Base-by-base conservation (phyloP, 257 asterid species). In the Capsicum chinense region DNA sequence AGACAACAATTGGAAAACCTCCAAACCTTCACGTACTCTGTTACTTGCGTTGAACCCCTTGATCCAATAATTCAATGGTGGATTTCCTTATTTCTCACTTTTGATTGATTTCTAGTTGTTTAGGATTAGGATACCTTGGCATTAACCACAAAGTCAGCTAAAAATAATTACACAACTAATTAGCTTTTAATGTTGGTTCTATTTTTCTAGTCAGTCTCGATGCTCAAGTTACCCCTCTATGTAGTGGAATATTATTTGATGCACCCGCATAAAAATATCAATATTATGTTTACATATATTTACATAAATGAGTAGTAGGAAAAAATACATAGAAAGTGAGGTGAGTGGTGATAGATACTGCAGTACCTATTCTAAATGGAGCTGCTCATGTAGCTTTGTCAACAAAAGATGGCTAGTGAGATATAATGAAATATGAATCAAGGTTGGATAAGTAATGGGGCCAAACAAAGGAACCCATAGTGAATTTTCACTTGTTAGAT, bases 391-490 rank as follows among this genome's bases (percentile, higher is more conserved):
- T 15, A 26, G 0, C 14, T 54, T 78, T 54, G 19, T 54, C n/a
- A 69, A 39, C 78, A 39, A 39, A 69, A 69, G 81, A 3, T 6
- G 64, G 19, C 21, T 78, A 48, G 1, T 37, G 82, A 26, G 82
- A 78, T 2, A 48, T 26, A 78, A 48, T 33, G 19, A 1, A 2
- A 33, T 52, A 64, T 16, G 33, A 54, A 26, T 64, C 26, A 56
- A 10, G 15, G 3, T 78, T 54, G 62, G 82, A 42, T 78, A 64
- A 19, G 5, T 26, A 78, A 26, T 14, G 14, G 6, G 82, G 50
- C 84, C 84, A 81, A 35, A 81, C 3, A 67, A 81, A 81, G 9
- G 84, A 63, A 12, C 63, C 84, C 50, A 81, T 81, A 2, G 79
- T 57, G n/a, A 47, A 81, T 7, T 63, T 81, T 67, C 84, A 14